Conservation (phyloP, 495 filamentous ascomycete genomes). For the Elaphomyces granulatus region DNA sequence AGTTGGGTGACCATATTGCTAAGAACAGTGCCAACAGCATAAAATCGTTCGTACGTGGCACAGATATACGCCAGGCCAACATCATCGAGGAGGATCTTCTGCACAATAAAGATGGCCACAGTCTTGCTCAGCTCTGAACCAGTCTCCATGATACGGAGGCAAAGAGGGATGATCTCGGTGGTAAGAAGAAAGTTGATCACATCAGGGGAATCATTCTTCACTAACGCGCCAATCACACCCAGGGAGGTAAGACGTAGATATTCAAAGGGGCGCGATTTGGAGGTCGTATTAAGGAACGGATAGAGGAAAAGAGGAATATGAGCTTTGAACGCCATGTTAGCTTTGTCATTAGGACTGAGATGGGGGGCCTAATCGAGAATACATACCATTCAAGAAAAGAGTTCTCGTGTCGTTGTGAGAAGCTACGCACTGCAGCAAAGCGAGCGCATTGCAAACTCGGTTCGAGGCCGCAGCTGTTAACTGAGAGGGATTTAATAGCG, state of each 20-base stretch:
- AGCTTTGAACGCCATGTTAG: conserved; percentile 45
- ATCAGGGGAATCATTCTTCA: conserved; percentile 97
- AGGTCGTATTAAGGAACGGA: conserved; percentile 97
- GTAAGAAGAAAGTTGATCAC: conserved; percentile 98
- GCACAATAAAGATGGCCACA: conserved; percentile 99
- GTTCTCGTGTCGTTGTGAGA: conserved; percentile 93
- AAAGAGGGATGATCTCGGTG: conserved; percentile 96
- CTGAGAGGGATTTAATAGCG: conserved; percentile 88
- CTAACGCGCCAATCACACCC: conserved; percentile 93
- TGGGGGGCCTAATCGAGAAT: no score
- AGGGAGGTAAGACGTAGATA: conserved; percentile 94
- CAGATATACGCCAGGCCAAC: conserved; percentile 98
- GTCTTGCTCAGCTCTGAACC: conserved; percentile 98
- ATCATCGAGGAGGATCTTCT: conserved; percentile 96
- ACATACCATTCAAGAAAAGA: conserved; percentile 75
- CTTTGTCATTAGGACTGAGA: no score
- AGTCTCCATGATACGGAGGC: conserved; percentile 98
- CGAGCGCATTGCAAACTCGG: conserved; percentile 93
- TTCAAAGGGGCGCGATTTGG: conserved; percentile 95
- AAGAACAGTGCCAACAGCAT: conserved; percentile 92
- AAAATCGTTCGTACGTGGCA: conserved; percentile 98
- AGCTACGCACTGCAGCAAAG: conserved; percentile 92
- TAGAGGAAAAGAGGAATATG: conserved; percentile 98
- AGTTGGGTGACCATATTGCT: conserved; percentile 98
- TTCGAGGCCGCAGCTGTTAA: conserved; percentile 94